A percentile compares a stretch with the other conserved stretches of the same genome.
These are phyloP conservation scores for Gilbertella persicaria DNA, from an alignment of 371 early-diverging fungal genomes.

Conservation along the genomic window DNA sequence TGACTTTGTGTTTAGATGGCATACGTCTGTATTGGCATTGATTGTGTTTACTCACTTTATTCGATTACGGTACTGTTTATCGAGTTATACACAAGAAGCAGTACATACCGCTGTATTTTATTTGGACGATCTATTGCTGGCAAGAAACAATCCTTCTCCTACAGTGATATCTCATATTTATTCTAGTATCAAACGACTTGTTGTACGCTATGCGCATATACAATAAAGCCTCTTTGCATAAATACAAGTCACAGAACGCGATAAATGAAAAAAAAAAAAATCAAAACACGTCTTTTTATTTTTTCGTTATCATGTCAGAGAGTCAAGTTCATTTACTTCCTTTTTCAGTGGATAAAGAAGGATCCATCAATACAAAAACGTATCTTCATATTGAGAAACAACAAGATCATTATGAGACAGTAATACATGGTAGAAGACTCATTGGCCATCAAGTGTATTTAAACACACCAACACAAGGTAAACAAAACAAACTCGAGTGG, in stretches of 20 bases:
- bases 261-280: too few species aligned
- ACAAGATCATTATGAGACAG: conserved; percentile 11
- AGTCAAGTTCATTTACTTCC: conserved; percentile 24
- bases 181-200: conserved; percentile 46
- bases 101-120: conserved; percentile 49
- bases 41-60: conserved; percentile 82
- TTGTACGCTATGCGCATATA: conserved; percentile 48
- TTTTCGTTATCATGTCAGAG: too few species aligned
- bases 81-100: conserved; percentile 64
- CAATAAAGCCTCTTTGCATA: too few species aligned
- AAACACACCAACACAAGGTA: neutral
- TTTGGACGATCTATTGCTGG: conserved; percentile 53
- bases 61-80: conserved; percentile 76
- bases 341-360: conserved; percentile 23
- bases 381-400: conserved; percentile 16
- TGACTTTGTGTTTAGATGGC: conserved; percentile 48
- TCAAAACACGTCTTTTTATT: too few species aligned
- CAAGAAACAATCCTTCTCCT: neutral
- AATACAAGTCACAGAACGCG: too few species aligned
- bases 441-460: conserved; percentile 12
- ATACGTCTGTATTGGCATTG: conserved; percentile 74
- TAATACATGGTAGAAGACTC: conserved; percentile 19
- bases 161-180: conserved; percentile 44
- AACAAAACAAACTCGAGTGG: neutral
- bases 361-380: conserved; percentile 16